Evolutionary conservation across 148 eudicot genomes (phyloP).

Genomic region (Drosera capensis): DNA sequence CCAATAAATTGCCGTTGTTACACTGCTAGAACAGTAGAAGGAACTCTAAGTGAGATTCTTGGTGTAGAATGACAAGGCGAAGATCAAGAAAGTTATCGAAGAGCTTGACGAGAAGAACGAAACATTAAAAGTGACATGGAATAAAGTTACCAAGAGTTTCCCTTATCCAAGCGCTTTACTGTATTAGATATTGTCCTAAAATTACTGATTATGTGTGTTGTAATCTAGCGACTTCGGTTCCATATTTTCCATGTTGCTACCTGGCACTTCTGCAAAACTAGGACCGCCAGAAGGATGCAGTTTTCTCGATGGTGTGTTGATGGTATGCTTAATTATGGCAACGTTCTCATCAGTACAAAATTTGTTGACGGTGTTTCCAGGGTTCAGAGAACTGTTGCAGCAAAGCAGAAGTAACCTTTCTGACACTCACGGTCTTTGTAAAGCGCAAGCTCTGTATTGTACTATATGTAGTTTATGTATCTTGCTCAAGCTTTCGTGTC

Average conservation of each 20-base stretch:
- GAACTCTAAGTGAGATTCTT: background rate
- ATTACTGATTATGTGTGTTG: too few species aligned
- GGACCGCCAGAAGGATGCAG: too few species aligned
- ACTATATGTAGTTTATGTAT: too few species aligned
- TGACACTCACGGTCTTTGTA: background rate
- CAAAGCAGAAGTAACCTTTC: constrained; percentile 29
- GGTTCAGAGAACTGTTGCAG: constrained; percentile 81
- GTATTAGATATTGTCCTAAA: too few species aligned
- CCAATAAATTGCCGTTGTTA: background rate
- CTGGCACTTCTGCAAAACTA: too few species aligned
- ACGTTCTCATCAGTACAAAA: constrained; percentile 87
- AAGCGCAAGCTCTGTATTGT: too few species aligned
- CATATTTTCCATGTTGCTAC: too few species aligned
- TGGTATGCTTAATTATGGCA: constrained; percentile 98
- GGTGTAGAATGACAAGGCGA: constrained; percentile 82
- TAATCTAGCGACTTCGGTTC: too few species aligned
- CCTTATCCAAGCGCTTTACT: too few species aligned
- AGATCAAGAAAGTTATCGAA: constrained; percentile 85
- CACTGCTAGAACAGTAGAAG: background rate
- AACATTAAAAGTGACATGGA: constrained; percentile 90
- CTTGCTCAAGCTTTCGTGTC: too few species aligned
- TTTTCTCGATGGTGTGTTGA: too few species aligned
- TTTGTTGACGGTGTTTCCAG: constrained; percentile 99
- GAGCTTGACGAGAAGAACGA: constrained; percentile 99
- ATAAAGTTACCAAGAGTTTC: constrained; percentile 83